Percentiles rank a stretch among this genome's conserved stretches.
Conservation (phyloP, 2,329 filamentous ascomycete species). For the Calonectria pauciramosa region DNA sequence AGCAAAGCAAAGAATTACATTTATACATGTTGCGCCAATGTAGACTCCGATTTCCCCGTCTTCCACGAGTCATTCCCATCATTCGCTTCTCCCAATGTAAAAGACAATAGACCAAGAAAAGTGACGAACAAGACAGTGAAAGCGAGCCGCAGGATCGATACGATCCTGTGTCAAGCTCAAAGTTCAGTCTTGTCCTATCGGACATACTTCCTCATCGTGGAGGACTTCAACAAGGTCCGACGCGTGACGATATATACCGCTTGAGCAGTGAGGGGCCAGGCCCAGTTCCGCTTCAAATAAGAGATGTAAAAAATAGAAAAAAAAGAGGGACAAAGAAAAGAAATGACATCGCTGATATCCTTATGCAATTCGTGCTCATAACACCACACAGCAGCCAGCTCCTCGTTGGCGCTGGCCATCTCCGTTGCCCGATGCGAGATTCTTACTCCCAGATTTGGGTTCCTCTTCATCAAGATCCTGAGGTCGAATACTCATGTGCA, state of each 20-base stretch:
- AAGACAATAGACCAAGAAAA: slow-evolving; percentile 42
- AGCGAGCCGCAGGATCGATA: slow-evolving; percentile 15
- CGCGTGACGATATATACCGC: slow-evolving; percentile 20
- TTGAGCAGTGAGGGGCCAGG: slow-evolving; percentile 13
- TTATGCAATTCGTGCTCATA: slow-evolving; percentile 52
- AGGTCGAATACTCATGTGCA: slow-evolving; percentile 95
- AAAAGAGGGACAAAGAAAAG: background rate
- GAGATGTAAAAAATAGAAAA: slow-evolving; percentile 5
- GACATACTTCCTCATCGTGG: slow-evolving; percentile 12
- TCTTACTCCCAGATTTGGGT: slow-evolving; percentile 74
- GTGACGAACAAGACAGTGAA: slow-evolving; percentile 36
- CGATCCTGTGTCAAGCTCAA: slow-evolving; percentile 2
- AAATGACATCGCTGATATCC: slow-evolving; percentile 23
- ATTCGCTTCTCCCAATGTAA: slow-evolving; percentile 40
- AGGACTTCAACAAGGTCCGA: slow-evolving; percentile 16
- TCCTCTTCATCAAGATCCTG: slow-evolving; percentile 89
- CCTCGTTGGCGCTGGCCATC: slow-evolving; percentile 58
- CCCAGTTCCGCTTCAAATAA: slow-evolving; percentile 8
- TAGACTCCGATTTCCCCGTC: slow-evolving; percentile 47
- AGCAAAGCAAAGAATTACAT: slow-evolving; percentile 42
- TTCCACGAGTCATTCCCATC: slow-evolving; percentile 39
- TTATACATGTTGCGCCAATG: slow-evolving; percentile 47
- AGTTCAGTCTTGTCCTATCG: slow-evolving; percentile 12
- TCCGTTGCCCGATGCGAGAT: slow-evolving; percentile 55
- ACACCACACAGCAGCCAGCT: slow-evolving; percentile 65